Percentiles rank a stretch among this genome's conserved stretches.
Evolutionary conservation across 106 monocot genomes (phyloP).

Genomic region (Dioscorea dumetorum): DNA sequence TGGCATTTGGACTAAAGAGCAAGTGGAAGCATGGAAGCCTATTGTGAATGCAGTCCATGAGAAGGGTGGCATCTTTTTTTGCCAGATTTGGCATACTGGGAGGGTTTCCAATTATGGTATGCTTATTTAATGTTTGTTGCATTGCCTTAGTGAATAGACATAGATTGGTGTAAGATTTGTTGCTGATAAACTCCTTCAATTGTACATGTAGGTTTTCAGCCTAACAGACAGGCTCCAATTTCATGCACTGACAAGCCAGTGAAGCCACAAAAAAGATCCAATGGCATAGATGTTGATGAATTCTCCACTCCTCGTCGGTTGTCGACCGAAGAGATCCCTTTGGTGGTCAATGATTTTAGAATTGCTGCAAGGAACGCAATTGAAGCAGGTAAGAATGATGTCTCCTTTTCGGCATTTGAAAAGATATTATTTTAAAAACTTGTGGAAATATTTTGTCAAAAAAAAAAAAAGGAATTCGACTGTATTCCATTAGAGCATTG

Average conservation of each 20-base stretch:
- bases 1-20: conserved; percentile 55
- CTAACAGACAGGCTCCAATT: conserved; percentile 29
- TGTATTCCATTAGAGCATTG: no score
- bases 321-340: conserved; percentile 19
- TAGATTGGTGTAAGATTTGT: neutral
- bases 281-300: neutral
- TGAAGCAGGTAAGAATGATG: conserved; percentile 19
- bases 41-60: conserved; percentile 52
- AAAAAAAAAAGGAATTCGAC: no score
- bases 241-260: conserved; percentile 31
- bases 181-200: neutral
- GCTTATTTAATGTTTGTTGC: neutral
- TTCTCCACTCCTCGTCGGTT: conserved; percentile 14
- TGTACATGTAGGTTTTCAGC: conserved; percentile 17
- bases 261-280: neutral
- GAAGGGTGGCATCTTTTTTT: conserved; percentile 57
- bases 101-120: conserved; percentile 43
- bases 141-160: neutral
- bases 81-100: conserved; percentile 57
- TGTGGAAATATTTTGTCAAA: no score
- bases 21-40: conserved; percentile 62
- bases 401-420: neutral
- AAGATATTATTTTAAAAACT: no score
- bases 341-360: conserved; percentile 24
- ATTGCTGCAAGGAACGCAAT: conserved; percentile 31